phyloP scores from a whole-genome alignment of 192 early-diverging fungal species.

The Coemansia sp. region DNA sequence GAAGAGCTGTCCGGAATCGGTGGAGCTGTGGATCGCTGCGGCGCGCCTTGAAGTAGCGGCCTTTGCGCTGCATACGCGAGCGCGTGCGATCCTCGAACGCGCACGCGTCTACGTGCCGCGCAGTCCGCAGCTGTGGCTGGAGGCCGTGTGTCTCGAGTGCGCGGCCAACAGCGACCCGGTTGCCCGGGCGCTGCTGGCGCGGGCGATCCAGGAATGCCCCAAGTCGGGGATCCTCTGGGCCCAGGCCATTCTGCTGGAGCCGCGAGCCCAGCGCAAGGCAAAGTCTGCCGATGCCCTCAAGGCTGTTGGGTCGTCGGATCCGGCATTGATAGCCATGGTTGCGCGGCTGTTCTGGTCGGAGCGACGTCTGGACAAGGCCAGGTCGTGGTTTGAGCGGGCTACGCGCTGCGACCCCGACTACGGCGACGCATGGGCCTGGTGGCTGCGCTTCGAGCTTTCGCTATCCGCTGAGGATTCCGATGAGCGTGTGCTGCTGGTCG shows the following conservation, averaged over 20 bases:
- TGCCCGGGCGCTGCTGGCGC: slow-evolving; percentile 76
- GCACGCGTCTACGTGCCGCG: slow-evolving; percentile 84
- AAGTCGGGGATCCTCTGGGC: slow-evolving; percentile 84
- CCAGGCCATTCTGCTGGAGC: slow-evolving; percentile 81
- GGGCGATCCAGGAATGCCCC: slow-evolving; percentile 93
- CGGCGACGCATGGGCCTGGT: slow-evolving; percentile 96
- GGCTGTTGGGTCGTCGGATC: slow-evolving; percentile 79
- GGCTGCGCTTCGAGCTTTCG: slow-evolving; percentile 84
- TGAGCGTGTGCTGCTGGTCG: slow-evolving; percentile 31
- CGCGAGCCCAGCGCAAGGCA: slow-evolving; percentile 80
- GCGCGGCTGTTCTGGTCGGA: slow-evolving; percentile 94
- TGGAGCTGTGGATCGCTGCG: slow-evolving; percentile 79
- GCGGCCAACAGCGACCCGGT: slow-evolving; percentile 40
- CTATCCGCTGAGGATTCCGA: background rate
- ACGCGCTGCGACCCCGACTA: slow-evolving; percentile 78
- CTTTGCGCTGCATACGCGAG: slow-evolving; percentile 61
- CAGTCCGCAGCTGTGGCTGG: slow-evolving; percentile 83
- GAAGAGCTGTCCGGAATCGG: slow-evolving; percentile 72
- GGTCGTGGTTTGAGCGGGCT: slow-evolving; percentile 88
- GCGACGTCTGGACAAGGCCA: slow-evolving; percentile 88
- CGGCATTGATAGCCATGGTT: slow-evolving; percentile 73
- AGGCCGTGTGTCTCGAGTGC: slow-evolving; percentile 57
- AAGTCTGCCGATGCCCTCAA: slow-evolving; percentile 88
- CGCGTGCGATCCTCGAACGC: slow-evolving; percentile 81
- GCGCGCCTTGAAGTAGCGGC: slow-evolving; percentile 71